Conservation (phyloP, 116 monocot genomes). For the Papilionanthe hybrid region DNA sequence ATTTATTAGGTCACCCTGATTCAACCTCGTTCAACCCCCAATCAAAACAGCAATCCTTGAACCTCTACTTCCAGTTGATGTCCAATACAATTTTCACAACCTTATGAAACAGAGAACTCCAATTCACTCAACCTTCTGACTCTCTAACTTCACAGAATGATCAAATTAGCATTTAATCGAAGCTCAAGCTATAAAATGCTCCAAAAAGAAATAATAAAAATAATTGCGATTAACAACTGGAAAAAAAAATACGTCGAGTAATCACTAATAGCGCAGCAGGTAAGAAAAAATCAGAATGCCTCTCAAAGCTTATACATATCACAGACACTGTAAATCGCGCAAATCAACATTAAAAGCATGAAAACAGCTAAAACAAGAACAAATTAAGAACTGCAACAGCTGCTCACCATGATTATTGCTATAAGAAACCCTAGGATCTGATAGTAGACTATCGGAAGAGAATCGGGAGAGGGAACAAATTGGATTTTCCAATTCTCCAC, state of each 20-base stretch:
- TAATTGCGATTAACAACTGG: background rate
- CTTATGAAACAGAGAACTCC: background rate
- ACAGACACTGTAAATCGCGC: background rate
- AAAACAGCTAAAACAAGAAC: background rate
- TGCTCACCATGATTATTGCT: background rate
- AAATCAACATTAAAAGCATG: background rate
- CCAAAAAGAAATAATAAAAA: background rate
- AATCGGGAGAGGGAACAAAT: background rate
- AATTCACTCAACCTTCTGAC: background rate
- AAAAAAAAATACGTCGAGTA: background rate
- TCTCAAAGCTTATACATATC: background rate
- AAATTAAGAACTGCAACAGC: background rate
- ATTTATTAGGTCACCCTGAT: too few relatives aligned
- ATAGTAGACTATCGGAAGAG: background rate
- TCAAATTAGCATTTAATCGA: background rate
- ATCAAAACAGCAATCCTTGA: too few relatives aligned
- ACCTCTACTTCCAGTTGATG: too few relatives aligned
- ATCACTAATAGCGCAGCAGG: background rate
- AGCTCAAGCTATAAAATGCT: background rate
- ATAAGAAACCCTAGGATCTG: slow-evolving; percentile 1
- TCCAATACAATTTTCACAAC: background rate
- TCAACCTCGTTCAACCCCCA: too few relatives aligned
- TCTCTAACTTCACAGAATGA: background rate
- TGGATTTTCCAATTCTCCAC: background rate
- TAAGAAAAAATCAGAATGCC: background rate